Percentiles rank a stretch among this genome's conserved stretches.
These are phyloP conservation scores for Yarrowia divulgata DNA, from an alignment of 805 yeast genomes.

Conservation along the genomic window DNA sequence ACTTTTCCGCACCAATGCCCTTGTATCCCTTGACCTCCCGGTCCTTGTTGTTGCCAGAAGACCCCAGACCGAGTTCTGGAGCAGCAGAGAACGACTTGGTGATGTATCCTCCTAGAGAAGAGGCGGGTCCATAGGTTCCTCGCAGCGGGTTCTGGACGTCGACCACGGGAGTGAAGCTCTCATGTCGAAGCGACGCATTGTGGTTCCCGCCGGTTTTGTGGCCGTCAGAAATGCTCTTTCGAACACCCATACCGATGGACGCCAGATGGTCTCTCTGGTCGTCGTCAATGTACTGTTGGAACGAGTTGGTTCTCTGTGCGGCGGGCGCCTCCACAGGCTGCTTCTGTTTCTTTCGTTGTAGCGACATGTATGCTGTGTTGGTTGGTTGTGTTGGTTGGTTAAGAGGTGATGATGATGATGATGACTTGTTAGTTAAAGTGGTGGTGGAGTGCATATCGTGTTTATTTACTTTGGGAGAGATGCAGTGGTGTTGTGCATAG, in stretches of 20 bases:
- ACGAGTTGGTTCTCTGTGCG: slow-evolving; percentile 12
- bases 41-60: not conserved
- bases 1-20: slow-evolving; percentile 23
- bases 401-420: not conserved
- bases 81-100: slow-evolving; percentile 36
- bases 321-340: slow-evolving; percentile 15
- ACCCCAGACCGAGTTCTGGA: slow-evolving; percentile 1
- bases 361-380: slow-evolving; percentile 13
- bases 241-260: slow-evolving; percentile 10
- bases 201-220: slow-evolving; percentile 20
- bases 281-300: slow-evolving; percentile 16
- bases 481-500: slow-evolving; percentile 15
- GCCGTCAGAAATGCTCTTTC: slow-evolving; percentile 35
- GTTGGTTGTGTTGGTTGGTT: not conserved
- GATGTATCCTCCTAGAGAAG: slow-evolving; percentile 11
- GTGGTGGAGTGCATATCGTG: slow-evolving; percentile 23
- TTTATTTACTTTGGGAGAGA: slow-evolving; percentile 1
- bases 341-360: slow-evolving; percentile 27
- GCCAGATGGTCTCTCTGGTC: slow-evolving; percentile 31
- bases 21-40: slow-evolving; percentile 15
- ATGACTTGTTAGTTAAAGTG: slow-evolving; percentile 1
- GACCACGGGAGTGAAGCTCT: not conserved
- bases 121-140: slow-evolving; percentile 20
- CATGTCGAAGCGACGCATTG: slow-evolving; percentile 29
- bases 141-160: slow-evolving; percentile 29